A percentile compares a stretch with the other conserved stretches of the same genome.
Evolutionary conservation across 148 eudicot species (phyloP).

Genomic region (Camellia sinensis): DNA sequence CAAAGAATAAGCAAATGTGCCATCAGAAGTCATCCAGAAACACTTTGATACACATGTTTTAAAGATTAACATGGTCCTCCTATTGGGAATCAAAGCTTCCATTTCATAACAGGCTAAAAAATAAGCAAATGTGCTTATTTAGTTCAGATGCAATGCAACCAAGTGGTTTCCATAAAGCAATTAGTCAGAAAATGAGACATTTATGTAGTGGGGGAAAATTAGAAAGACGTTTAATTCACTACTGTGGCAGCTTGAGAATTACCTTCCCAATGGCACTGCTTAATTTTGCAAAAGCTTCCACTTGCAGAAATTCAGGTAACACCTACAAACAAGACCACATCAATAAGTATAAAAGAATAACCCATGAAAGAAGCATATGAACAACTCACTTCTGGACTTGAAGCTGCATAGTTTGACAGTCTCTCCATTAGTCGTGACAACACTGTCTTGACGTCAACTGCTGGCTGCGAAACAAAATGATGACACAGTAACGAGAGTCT

Average conservation of each 20-base stretch:
- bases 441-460: constrained; percentile 87
- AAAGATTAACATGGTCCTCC: not conserved
- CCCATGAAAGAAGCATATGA: constrained; percentile 9
- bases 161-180: constrained; percentile 1
- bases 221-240: not conserved
- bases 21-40: not conserved
- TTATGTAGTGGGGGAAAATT: not conserved
- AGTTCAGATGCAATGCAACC: not conserved
- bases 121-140: not conserved
- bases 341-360: constrained; percentile 18
- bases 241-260: constrained; percentile 15
- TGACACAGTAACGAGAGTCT: constrained; percentile 16
- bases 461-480: constrained; percentile 55
- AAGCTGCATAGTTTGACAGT: constrained; percentile 89
- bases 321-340: constrained; percentile 46
- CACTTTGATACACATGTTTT: not conserved
- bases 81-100: not conserved
- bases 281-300: constrained; percentile 93
- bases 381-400: constrained; percentile 84
- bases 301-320: constrained; percentile 91
- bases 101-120: not conserved
- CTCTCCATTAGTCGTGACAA: constrained; percentile 94
- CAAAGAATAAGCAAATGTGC: not conserved
- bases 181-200: constrained; percentile 1
- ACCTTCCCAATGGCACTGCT: constrained; percentile 98